Evolutionary conservation across 1,284 basidiomycete species (phyloP), one percentile per base, ranked within the genome.

Genomic region (Rhodotorula glutinis): DNA sequence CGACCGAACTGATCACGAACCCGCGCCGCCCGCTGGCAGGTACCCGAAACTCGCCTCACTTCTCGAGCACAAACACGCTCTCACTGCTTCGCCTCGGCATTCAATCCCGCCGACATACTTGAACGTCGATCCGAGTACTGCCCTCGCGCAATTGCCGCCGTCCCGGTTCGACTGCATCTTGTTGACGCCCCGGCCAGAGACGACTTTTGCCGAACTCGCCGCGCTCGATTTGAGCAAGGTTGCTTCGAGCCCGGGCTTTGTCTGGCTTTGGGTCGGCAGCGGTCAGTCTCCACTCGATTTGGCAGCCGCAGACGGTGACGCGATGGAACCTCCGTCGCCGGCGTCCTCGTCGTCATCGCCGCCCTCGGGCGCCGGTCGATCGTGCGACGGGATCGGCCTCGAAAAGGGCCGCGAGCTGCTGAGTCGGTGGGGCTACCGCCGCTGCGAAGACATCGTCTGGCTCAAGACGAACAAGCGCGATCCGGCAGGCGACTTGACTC

Each of bases 381-480:
- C 11, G 16, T 27, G 38, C 21, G 58, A 52, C 21, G 72, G 70
- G 4, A 57, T 69, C 21, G 96, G 93, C 0, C 83, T 98, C 11
- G 96, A 98, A 79, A 84, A 88, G 43, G 95, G 96, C 0, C 83
- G 95, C 47, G 95, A 98, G 77, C 83, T 95, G 44, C 83, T 98
- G 55, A 88, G 88, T 1, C 89, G 87, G 76, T 99, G 95, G 95
- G 95, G 95, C 1, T 99, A 95, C 78, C 82, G 72, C 61, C 60
- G 95, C 56, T 97, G 92, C 74, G 95, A 98, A 78, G 95, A 98
- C 78, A 92, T 98, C 27, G 90, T 95, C 8, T 98, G 94, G 92
- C 88, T 96, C 63, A 93, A 91, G 80, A 95, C 92, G 43, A 97
- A 96, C 77, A 83, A 83, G 65, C 17, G 16, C 13, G 51, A 63